Conservation (phyloP, 345 rosid genomes). For the Gossypium herbaceum region DNA sequence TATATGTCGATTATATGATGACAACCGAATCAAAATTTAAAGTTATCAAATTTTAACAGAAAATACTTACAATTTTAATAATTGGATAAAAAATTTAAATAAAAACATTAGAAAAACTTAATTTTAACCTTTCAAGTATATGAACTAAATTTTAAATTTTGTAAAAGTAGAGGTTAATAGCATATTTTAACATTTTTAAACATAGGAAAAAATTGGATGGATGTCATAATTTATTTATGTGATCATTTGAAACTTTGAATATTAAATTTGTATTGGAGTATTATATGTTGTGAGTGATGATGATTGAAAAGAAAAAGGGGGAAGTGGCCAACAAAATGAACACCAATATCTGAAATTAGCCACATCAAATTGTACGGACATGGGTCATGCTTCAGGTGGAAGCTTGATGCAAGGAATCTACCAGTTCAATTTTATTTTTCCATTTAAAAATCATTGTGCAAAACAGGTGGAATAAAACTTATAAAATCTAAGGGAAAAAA, state of each 20-base stretch:
- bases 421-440: background rate
- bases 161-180: too few species aligned
- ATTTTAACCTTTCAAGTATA: too few species aligned
- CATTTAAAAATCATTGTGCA: background rate
- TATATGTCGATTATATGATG: too few species aligned
- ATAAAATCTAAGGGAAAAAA: too few species aligned
- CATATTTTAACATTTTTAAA: too few species aligned
- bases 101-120: too few species aligned
- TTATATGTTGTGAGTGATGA: background rate
- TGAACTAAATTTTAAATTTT: too few species aligned
- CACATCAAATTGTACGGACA: conserved; percentile 28
- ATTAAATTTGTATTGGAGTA: background rate
- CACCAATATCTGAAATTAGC: conserved; percentile 9
- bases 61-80: too few species aligned
- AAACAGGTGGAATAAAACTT: background rate
- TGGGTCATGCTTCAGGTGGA: conserved; percentile 16
- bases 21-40: too few species aligned
- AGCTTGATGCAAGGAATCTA: conserved; percentile 24
- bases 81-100: too few species aligned
- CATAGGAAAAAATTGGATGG: background rate
- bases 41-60: too few species aligned
- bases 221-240: background rate
- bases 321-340: conserved; percentile 19
- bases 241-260: background rate
- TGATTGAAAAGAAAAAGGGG: background rate